Percentiles rank a stretch among this genome's conserved stretches.
phyloP scores from a whole-genome alignment of 208 protist species.

The Trypanosoma theileri region DNA sequence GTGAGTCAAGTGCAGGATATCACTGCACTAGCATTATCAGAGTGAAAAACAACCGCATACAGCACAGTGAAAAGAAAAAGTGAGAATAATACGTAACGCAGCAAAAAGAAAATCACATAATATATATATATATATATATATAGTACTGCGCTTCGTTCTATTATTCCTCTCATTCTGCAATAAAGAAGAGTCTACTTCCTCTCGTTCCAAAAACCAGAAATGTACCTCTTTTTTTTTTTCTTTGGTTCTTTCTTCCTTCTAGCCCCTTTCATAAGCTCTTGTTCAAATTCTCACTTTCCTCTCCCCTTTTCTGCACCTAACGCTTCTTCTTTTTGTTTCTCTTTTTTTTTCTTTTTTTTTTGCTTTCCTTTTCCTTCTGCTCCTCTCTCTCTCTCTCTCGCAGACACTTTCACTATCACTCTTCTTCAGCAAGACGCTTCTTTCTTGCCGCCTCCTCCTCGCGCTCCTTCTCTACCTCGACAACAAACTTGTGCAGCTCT shows the following conservation, averaged over 20 bases:
- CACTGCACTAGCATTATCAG: too few species aligned
- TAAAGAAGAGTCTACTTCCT: too few species aligned
- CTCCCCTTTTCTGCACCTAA: neutral
- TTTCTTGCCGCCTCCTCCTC: slow-evolving; percentile 84
- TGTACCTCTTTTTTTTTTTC: too few species aligned
- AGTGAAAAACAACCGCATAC: too few species aligned
- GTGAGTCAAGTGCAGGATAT: too few species aligned
- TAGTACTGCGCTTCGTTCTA: neutral
- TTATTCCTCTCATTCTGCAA: neutral
- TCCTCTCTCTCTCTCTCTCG: slow-evolving; percentile 1
- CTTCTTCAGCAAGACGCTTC: slow-evolving; percentile 79
- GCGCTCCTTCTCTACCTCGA: slow-evolving; percentile 84
- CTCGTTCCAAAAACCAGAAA: too few species aligned
- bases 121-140: too few species aligned
- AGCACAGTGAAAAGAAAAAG: too few species aligned
- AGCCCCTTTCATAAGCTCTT: too few species aligned
- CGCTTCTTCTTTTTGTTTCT: slow-evolving; percentile 13
- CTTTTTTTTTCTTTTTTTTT: slow-evolving; percentile 20
- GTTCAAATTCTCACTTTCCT: neutral
- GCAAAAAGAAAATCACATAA: too few species aligned
- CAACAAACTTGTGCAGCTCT: slow-evolving; percentile 79
- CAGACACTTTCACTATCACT: slow-evolving; percentile 31
- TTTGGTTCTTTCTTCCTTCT: too few species aligned
- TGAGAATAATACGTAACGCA: too few species aligned
- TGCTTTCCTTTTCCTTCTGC: neutral